Evolutionary conservation across 2,329 filamentous ascomycete species (phyloP), one percentile per base, ranked within the genome.

Genomic region (Sordariomycetes sp.): DNA sequence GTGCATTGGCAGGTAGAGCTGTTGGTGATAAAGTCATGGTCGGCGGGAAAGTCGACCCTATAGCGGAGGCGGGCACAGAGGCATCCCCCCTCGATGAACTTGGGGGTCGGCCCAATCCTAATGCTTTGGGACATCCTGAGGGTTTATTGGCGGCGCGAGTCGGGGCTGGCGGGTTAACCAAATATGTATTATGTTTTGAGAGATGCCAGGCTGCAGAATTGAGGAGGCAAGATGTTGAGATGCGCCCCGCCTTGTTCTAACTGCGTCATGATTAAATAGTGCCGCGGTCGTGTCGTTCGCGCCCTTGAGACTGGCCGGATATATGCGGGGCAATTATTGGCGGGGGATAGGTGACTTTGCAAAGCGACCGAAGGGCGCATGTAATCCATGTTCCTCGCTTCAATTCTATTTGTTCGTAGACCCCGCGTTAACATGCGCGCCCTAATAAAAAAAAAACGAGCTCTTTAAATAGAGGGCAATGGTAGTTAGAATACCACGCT

Each of bases 1-100:
- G 75, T 77, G 69, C 79, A 82, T 62, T 82, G 78, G 65, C 79
- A 83, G 7, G 75, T 79, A 53, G 67, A 65, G 60, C 71, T 70
- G 76, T 78, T 61, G 43, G 62, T 65, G 60, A 65, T 61, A 60
- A 79, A 80, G 60, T 79, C 71, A 59, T 79, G 75, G 57, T 71
- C 66, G 1, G 65, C 57, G 0, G 77, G 72, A 59, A 82, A 79
- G 32, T 71, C 69, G 50, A 79, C 68, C 24, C 67, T 70, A 65
- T 81, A 82, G 55, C 77, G 73, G 50, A 82, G 68, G 22, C 71
- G 69, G 54, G 70, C 71, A 64, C 79, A 82, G 54, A 82, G 71
- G 62, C 79, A 82, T 37, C 79, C 78, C 46, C 79, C 79, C 0
- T 72, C 74, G 61, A 81, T 68, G 55, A 63, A 65, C 1, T 65